phyloP scores from a whole-genome alignment of 2,329 filamentous ascomycete species.

The Colletotrichum caudatum region DNA sequence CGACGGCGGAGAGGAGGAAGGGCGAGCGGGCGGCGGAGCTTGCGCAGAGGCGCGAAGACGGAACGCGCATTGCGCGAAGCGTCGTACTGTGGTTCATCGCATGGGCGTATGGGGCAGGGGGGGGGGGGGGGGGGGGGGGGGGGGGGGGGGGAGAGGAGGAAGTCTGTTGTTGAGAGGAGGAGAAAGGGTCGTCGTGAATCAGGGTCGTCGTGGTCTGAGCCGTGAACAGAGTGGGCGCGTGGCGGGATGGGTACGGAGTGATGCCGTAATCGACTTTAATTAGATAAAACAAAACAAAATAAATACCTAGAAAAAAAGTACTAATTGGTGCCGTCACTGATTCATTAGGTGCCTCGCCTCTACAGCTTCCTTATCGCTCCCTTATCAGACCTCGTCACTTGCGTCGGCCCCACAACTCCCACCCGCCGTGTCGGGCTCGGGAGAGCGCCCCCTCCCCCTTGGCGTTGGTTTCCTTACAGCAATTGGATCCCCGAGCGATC shows the following conservation, averaged over 20 bases:
- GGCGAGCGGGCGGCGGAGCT: background rate
- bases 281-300: constrained; percentile 5
- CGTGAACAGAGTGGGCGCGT: constrained; percentile 7
- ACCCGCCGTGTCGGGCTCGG: constrained; percentile 26
- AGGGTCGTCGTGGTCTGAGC: background rate
- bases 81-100: constrained; percentile 42
- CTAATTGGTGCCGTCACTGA: constrained; percentile 38
- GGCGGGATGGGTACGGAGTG: constrained; percentile 8
- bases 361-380: constrained; percentile 31
- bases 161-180: too few species aligned
- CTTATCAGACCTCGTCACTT: background rate
- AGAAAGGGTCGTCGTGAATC: background rate
- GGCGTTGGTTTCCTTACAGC: constrained; percentile 6
- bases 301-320: constrained; percentile 1
- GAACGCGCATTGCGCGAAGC: constrained; percentile 41
- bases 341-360: constrained; percentile 6
- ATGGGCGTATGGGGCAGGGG: constrained; percentile 33
- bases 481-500: background rate
- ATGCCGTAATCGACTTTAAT: constrained; percentile 31
- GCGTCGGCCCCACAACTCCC: constrained; percentile 22
- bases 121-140: too few species aligned
- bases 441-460: constrained; percentile 15
- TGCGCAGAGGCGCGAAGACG: constrained; percentile 25
- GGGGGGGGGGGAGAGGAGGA: background rate
- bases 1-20: constrained; percentile 14